These are phyloP conservation scores for Mycena vulgaris DNA, from an alignment of 768 basidiomycete genomes.

Conservation along the genomic window DNA sequence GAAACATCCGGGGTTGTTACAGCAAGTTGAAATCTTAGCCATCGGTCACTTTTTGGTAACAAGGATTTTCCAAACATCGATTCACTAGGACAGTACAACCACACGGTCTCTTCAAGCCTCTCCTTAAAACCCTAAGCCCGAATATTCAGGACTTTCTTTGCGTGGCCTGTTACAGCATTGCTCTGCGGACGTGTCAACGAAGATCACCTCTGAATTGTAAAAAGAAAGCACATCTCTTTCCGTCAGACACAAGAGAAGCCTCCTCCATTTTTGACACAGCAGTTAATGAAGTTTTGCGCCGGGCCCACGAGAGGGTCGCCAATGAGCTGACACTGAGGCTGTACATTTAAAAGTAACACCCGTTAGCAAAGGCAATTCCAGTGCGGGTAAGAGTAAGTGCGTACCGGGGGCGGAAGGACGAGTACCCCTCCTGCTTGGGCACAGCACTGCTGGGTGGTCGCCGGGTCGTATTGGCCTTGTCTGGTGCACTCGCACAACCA, in stretches of 20 bases:
- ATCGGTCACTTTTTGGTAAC: no score
- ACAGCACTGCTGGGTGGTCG: no score
- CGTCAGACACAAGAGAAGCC: constrained; percentile 5
- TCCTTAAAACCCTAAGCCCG: constrained; percentile 12
- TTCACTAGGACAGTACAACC: neutral
- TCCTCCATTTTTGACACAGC: constrained; percentile 1
- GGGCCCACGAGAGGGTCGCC: constrained; percentile 13
- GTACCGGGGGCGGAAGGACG: no score
- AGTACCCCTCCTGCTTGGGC: no score
- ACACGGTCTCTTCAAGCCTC: constrained; percentile 2
- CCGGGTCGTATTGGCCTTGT: no score
- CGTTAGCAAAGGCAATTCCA: no score
- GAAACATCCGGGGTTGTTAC: no score
- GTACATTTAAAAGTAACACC: no score
- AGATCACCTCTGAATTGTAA: neutral
- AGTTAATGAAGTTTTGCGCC: constrained; percentile 21
- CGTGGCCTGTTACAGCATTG: constrained; percentile 3
- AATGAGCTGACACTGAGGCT: constrained; percentile 15
- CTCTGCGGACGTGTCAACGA: constrained; percentile 12
- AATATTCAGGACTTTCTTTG: constrained; percentile 1
- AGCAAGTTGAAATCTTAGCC: no score
- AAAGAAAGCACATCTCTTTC: no score
- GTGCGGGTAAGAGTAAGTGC: no score
- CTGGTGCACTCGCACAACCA: constrained; percentile 14
- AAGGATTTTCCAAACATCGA: no score